Percentiles rank a stretch among this genome's conserved stretches.
These are phyloP conservation scores for Fusarium sp. DNA, from an alignment of 2,329 filamentous ascomycete species.

Conservation along the genomic window DNA sequence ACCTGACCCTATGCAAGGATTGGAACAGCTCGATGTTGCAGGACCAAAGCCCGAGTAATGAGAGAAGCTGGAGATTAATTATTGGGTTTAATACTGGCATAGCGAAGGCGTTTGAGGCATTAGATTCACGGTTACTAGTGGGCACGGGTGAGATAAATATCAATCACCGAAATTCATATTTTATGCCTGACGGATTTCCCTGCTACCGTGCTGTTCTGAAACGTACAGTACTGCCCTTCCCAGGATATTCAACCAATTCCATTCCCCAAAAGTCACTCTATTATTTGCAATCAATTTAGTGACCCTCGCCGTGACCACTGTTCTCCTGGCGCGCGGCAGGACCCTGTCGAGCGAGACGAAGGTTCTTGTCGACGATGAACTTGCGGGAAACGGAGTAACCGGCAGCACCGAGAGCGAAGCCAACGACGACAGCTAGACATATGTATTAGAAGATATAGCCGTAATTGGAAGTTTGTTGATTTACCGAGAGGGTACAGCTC, in stretches of 20 bases:
- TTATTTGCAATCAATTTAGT: constrained; percentile 38
- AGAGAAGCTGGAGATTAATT: constrained; percentile 22
- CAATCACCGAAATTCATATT: constrained; percentile 42
- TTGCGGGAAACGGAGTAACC: constrained; percentile 85
- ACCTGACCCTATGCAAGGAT: constrained; percentile 93
- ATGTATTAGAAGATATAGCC: constrained; percentile 42
- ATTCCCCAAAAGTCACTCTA: constrained; percentile 22
- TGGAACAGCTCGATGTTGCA: constrained; percentile 93
- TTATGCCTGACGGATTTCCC: constrained; percentile 41
- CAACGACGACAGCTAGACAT: constrained; percentile 80
- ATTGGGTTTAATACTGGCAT: constrained; percentile 51
- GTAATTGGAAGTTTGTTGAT: constrained; percentile 31
- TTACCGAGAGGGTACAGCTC: constrained; percentile 96
- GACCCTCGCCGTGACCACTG: constrained; percentile 47
- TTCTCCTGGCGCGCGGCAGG: constrained; percentile 55
- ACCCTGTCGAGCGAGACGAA: constrained; percentile 83
- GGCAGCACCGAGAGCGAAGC: constrained; percentile 83
- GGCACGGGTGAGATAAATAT: constrained; percentile 41
- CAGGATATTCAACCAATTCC: constrained; percentile 35
- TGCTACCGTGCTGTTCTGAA: constrained; percentile 41
- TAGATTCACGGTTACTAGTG: constrained; percentile 39
- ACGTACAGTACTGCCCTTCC: constrained; percentile 42
- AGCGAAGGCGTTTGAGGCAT: constrained; percentile 58
- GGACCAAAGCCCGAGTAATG: constrained; percentile 81
- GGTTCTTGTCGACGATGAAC: constrained; percentile 88